Base-by-base conservation (phyloP, 2,329 filamentous ascomycete species). In the Ascomycota sp. region DNA sequence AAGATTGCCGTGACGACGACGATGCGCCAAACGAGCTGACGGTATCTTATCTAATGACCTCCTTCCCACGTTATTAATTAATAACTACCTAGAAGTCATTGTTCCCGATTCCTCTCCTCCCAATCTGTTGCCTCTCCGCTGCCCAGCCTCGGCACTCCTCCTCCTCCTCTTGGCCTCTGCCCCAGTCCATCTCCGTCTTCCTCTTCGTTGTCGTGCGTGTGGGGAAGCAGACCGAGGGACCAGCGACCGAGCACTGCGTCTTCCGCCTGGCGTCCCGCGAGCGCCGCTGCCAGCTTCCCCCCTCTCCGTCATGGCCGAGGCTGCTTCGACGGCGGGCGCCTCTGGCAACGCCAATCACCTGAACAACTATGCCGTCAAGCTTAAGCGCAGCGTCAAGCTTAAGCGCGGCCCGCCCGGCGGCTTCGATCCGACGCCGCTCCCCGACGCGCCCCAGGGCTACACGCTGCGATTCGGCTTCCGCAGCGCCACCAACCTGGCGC, bases 381-480 rank as follows among this genome's bases (percentile, higher is more conserved):
- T 50, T 13, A 51, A 47, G 32, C 40, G 45, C 6, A 38, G 42
- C 25, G 39, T 47, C 31, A 44, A 45, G 32, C 35, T 43, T 10
- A 50, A 46, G 30, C 47, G 47, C 28, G 43, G 43, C 9, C 80
- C 79, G 0, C 67, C 75, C 0, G 83, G 83, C 25, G 83, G 83
- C 27, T 89, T 71, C 51, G 83, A 92, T 52, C 52, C 59, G 27
- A 92, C 81, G 1, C 80, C 82, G 2, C 61, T 92, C 7, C 80
- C 81, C 0, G 55, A 67, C 44, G 72, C 71, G 5, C 73, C 76
- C 7, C 72, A 75, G 7, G 83, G 84, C 24, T 93, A 78, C 55
- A 92, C 81, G 0, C 51, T 93, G 41, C 77, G 75, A 49, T 76
- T 95, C 56, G 83, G 72, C 33, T 81, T 95, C 49, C 76, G 86